Evolutionary conservation across 2,329 filamentous ascomycete genomes (phyloP).

Genomic region (Pyricularia pennisetigena): DNA sequence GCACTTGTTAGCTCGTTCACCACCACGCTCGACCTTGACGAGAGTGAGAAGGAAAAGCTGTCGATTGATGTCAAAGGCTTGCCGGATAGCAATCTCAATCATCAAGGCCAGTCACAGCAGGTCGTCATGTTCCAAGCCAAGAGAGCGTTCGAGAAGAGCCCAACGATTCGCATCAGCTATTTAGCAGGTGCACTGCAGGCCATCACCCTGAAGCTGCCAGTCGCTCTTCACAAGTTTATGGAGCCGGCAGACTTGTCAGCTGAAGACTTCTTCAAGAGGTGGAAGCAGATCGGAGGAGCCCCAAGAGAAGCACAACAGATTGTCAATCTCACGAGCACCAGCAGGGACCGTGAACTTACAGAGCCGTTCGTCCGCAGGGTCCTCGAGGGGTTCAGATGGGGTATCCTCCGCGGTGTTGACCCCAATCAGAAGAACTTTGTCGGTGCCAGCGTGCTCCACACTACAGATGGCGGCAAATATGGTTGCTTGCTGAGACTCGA

Average conservation of each 20-base stretch:
- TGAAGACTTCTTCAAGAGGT: constrained; percentile 97
- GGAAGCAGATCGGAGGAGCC: constrained; percentile 92
- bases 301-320: constrained; percentile 83
- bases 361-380: constrained; percentile 61
- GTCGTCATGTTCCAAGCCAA: constrained; percentile 91
- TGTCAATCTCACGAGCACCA: constrained; percentile 53
- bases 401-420: constrained; percentile 74
- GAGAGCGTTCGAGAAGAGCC: constrained; percentile 69
- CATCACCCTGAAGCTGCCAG: constrained; percentile 79
- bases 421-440: constrained; percentile 92
- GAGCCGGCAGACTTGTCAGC: constrained; percentile 75
- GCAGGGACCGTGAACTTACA: constrained; percentile 52
- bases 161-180: constrained; percentile 90
- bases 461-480: constrained; percentile 76
- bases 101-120: constrained; percentile 76
- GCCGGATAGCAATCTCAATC: constrained; percentile 69
- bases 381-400: constrained; percentile 84
- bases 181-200: constrained; percentile 89
- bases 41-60: constrained; percentile 52
- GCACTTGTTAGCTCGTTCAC: constrained; percentile 84
- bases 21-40: constrained; percentile 79
- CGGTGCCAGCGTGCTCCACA: constrained; percentile 79
- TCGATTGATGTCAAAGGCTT: constrained; percentile 83
- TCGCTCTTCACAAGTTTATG: constrained; percentile 93
- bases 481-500: constrained; percentile 89